Evolutionary conservation across 2,329 filamentous ascomycete genomes (phyloP), one percentile per base, ranked within the genome.

Genomic region (Neopestalotiopsis rosae): DNA sequence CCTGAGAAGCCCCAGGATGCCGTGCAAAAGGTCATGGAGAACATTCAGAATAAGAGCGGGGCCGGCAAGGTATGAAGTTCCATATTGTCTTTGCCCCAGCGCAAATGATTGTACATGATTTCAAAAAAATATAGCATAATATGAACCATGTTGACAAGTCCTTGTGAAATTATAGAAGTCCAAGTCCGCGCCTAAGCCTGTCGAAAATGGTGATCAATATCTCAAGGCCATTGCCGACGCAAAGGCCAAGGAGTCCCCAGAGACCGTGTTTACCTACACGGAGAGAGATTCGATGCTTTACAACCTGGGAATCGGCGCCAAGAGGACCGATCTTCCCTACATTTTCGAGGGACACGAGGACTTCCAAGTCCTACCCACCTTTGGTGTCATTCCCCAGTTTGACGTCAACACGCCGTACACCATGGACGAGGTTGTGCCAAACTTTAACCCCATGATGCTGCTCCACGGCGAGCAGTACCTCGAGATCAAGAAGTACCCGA

Each of bases 391-490:
- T 76, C 96, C 96, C n/a, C 92, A 91, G 76, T 98, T 98, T 85
- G 92, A 92, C 83, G 91, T 94, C 70, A 87, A 92, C 73, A 85
- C 90, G 70, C 94, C 95, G 34, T 98, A 92, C 85, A 90, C 87
- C 81, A 88, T 96, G 76, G 89, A 90, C 77, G 90, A 95, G 68
- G 88, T 99, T 71, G 92, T 98, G 34, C 94, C 95, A 80, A 97
- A 98, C 87, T 99, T 98, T 87, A 94, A 90, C 49, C 95, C 95
- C 71, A 98, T 97, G 94, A 98, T 98, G 94, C 90, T 99, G 65
- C 92, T 99, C 30, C 96, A 99, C 84, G 96, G 96, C 79, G 96
- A 99, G 87, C 96, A 99, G 82, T 99, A 95, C 84, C 93, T 99
- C 72, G 96, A 99, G 83, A 89, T 99, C 77, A 90, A 91, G 79